These are phyloP conservation scores for Atalantia buxifolia DNA, from an alignment of 345 rosid species.

Conservation along the genomic window DNA sequence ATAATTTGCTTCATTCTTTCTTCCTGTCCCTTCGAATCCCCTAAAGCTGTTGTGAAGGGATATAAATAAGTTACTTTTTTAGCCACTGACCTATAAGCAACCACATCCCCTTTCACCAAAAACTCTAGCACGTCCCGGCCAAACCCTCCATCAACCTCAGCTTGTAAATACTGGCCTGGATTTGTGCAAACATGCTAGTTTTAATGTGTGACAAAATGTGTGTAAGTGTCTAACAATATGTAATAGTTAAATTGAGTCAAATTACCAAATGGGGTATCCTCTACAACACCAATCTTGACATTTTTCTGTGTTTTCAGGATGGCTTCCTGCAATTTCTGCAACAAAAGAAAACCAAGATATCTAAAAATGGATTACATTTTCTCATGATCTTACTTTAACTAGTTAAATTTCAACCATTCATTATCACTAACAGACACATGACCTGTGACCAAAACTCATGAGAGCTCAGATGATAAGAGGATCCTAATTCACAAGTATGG, in stretches of 20 bases:
- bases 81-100: slow-evolving; percentile 72
- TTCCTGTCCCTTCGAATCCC: slow-evolving; percentile 82
- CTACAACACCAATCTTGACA: slow-evolving; percentile 45
- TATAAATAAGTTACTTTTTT: slow-evolving; percentile 78
- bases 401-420: too few relatives aligned
- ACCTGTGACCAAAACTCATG: too few relatives aligned
- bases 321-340: slow-evolving; percentile 69
- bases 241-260: background rate
- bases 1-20: slow-evolving; percentile 68
- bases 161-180: slow-evolving; percentile 70
- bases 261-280: slow-evolving; percentile 75
- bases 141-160: slow-evolving; percentile 76
- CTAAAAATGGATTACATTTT: background rate
- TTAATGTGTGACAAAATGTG: background rate
- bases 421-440: too few relatives aligned
- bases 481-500: background rate
- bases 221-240: background rate
- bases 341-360: background rate
- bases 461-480: too few relatives aligned
- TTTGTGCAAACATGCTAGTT: background rate
- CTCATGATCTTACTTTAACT: too few relatives aligned
- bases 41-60: slow-evolving; percentile 89
- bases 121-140: slow-evolving; percentile 77
- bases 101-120: slow-evolving; percentile 75
- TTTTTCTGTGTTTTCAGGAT: slow-evolving; percentile 69